Conservation (phyloP, 257 asterid species). For the Solanum phureja region DNA sequence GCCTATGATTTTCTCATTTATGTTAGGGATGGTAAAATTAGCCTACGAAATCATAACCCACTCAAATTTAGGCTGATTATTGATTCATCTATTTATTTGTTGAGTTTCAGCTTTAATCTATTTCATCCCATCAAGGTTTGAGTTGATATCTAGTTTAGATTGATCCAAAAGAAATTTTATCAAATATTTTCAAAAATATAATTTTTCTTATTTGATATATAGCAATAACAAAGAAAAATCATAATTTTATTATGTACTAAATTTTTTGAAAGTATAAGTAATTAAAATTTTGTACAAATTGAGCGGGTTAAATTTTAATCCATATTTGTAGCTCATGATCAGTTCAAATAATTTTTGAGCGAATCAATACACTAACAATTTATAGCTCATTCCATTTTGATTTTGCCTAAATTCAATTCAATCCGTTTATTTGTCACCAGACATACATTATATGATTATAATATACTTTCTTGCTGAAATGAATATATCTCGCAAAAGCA, state of each 20-base stretch:
- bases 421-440: neutral
- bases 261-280: neutral
- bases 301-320: neutral
- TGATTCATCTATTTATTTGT: neutral
- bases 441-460: neutral
- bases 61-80: neutral
- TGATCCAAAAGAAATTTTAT: neutral
- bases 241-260: neutral
- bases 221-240: too few species aligned
- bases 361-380: neutral
- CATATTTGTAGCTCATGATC: too few species aligned
- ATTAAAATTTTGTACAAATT: neutral
- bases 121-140: neutral
- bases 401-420: too few species aligned
- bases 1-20: neutral
- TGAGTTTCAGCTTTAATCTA: too few species aligned
- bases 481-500: neutral
- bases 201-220: neutral
- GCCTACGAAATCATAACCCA: neutral
- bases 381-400: neutral
- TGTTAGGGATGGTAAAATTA: neutral
- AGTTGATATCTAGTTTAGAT: neutral
- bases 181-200: neutral
- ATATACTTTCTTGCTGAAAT: neutral
- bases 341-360: neutral